Conservation (phyloP, 768 basidiomycete species). For the Ramaria sp. region DNA sequence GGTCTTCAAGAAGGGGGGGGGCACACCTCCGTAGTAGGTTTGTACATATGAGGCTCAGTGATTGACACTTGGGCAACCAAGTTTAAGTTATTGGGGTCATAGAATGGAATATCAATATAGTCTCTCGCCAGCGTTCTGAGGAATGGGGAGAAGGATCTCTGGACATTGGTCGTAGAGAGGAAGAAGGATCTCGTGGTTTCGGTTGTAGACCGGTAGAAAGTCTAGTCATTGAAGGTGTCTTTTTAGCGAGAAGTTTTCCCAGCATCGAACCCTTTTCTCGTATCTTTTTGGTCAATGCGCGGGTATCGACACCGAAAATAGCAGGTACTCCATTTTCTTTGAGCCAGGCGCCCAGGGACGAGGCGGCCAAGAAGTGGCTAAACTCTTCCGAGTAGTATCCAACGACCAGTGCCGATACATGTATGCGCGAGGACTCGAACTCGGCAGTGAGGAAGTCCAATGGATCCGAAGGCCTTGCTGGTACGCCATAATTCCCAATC, state of each 20-base stretch:
- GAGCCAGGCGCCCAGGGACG: constrained; percentile 84
- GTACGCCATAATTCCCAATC: constrained; percentile 96
- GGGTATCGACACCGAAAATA: constrained; percentile 92
- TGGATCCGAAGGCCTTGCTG: constrained; percentile 42
- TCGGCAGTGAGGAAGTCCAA: constrained; percentile 52
- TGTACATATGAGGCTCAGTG: constrained; percentile 52
- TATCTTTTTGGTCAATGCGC: constrained; percentile 92
- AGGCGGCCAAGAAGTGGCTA: constrained; percentile 87
- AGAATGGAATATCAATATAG: constrained; percentile 72
- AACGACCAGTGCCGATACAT: constrained; percentile 83
- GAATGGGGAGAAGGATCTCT: constrained; percentile 44
- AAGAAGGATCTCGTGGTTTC: constrained; percentile 31
- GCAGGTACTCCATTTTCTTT: constrained; percentile 93
- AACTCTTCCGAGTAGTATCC: constrained; percentile 91
- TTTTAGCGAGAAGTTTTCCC: constrained; percentile 68
- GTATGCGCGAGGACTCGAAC: constrained; percentile 94
- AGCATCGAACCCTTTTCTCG: constrained; percentile 92
- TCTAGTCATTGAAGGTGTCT: constrained; percentile 27
- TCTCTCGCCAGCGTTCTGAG: constrained; percentile 65
- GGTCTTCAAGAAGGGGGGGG: constrained; percentile 71
- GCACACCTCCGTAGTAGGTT: constrained; percentile 38
- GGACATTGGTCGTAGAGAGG: constrained; percentile 29
- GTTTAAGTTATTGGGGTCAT: constrained; percentile 82
- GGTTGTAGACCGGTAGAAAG: constrained; percentile 25
- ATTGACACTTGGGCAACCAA: constrained; percentile 87